Conservation (phyloP, 1,284 basidiomycete species). For the Apiotrichum veenhuisii region DNA sequence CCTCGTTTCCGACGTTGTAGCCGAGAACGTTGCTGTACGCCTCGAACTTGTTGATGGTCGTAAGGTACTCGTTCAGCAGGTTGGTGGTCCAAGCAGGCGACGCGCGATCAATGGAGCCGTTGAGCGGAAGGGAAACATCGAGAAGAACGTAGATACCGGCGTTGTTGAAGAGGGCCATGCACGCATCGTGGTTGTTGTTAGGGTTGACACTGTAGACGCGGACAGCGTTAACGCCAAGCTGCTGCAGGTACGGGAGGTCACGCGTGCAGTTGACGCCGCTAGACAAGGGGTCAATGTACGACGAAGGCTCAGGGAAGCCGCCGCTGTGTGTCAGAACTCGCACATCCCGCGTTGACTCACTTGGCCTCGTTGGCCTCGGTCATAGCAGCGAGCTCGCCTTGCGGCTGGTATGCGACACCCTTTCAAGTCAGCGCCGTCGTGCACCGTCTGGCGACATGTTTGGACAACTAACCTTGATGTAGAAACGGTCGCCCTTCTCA, state of each 20-base stretch:
- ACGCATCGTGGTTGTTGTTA: constrained; percentile 73
- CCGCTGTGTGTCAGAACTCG: constrained; percentile 29
- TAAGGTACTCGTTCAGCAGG: constrained; percentile 72
- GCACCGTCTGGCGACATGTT: not conserved
- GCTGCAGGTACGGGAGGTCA: constrained; percentile 70
- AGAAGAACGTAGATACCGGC: constrained; percentile 89
- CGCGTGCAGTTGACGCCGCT: constrained; percentile 65
- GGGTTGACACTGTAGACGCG: constrained; percentile 83
- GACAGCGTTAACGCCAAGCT: constrained; percentile 57
- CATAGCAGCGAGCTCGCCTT: constrained; percentile 58
- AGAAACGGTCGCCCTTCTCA: constrained; percentile 70
- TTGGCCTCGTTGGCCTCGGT: constrained; percentile 55
- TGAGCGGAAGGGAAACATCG: constrained; percentile 76
- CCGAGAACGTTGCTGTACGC: constrained; percentile 80
- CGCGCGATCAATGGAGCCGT: constrained; percentile 76
- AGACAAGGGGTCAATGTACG: constrained; percentile 65
- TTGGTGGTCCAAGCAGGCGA: constrained; percentile 77
- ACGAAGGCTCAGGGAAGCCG: constrained; percentile 65
- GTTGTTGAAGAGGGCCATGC: constrained; percentile 71
- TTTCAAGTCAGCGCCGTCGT: constrained; percentile 23
- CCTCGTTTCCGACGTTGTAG: constrained; percentile 84
- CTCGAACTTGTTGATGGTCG: constrained; percentile 71
- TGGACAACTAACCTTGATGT: constrained; percentile 60
- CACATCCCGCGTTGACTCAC: constrained; percentile 26
- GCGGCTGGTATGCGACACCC: constrained; percentile 84